Percentiles rank a stretch among this genome's conserved stretches.
Conservation (phyloP, 441 rosid genomes). For the Aleurites moluccanus region DNA sequence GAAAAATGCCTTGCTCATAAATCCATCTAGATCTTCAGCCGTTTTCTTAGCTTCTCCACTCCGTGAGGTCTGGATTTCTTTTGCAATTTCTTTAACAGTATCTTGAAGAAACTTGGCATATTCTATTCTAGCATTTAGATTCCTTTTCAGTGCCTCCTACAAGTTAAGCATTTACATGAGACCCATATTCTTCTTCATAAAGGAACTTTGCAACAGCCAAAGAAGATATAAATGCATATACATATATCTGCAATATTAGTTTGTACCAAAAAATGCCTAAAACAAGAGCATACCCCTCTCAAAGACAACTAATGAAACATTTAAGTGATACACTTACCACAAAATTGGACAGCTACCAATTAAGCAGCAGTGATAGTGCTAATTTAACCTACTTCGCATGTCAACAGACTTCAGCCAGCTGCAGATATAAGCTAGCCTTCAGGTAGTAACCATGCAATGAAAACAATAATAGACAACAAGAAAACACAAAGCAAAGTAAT, state of each 20-base stretch:
- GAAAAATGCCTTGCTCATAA: slow-evolving; percentile 67
- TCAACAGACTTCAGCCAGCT: not conserved
- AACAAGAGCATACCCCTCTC: not conserved
- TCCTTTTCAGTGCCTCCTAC: slow-evolving; percentile 88
- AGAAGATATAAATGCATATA: not conserved
- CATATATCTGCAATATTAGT: not conserved
- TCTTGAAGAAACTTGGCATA: slow-evolving; percentile 96
- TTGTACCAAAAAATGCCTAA: not conserved
- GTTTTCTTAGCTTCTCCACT: slow-evolving; percentile 39
- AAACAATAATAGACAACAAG: not conserved
- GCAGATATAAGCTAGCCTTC: not conserved
- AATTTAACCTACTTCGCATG: slow-evolving; percentile 4
- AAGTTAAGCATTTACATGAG: slow-evolving; percentile 30
- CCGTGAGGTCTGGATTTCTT: slow-evolving; percentile 72
- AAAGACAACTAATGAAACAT: not conserved
- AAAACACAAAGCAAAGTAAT: not conserved
- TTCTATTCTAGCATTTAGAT: slow-evolving; percentile 85
- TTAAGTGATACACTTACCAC: not conserved
- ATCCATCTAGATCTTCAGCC: slow-evolving; percentile 50
- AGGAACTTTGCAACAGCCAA: slow-evolving; percentile 4
- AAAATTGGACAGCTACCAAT: not conserved
- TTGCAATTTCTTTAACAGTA: slow-evolving; percentile 94
- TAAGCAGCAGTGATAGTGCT: not conserved
- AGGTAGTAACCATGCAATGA: not conserved
- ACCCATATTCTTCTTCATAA: slow-evolving; percentile 13